Evolutionary conservation across 2,329 filamentous ascomycete species (phyloP), one percentile per base, ranked within the genome.

Genomic region (Cercospora sesami): DNA sequence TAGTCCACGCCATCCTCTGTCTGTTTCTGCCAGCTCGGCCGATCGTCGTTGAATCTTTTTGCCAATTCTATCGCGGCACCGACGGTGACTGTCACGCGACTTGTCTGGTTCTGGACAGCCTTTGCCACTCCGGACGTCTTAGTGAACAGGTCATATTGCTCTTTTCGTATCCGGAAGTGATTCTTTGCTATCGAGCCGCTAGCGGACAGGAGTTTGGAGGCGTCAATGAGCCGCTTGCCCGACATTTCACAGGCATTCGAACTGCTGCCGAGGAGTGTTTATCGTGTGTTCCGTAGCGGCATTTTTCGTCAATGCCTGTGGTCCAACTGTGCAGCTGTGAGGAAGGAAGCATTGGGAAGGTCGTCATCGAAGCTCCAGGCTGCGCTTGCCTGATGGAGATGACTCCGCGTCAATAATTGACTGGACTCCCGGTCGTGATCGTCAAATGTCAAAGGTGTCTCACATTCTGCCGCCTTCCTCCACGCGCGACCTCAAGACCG

Each of bases 81-180:
- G 42, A 85, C 83, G 18, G 87, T 89, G 61, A 89, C 80, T 1
- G 87, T 87, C 60, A 90, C 78, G 65, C 86, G 83, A 69, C 89
- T 86, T 1, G 86, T 86, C 78, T 90, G 87, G 62, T 77, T 82
- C 76, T 88, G 88, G 65, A 90, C 82, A 14, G 86, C 85, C 76
- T 86, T 88, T 30, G 87, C 86, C 59, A 91, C 78, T 31, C 86
- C 87, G 2, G 89, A 91, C 0, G 89, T 91, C 72, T 85, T 83
- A 60, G 81, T 87, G 78, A 86, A 90, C 59, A 87, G 78, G 75
- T 90, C 86, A 73, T 89, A 81, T 77, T 91, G 88, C 64, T 85
- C 83, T 64, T 84, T 82, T 23, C 87, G 87, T 60, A 90, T 83
- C 51, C 80, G 81, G 66, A 88, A 78, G 75, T 90, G 88, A 77